phyloP scores from a whole-genome alignment of 2,329 filamentous ascomycete species.

The Escovopsis sp. region DNA sequence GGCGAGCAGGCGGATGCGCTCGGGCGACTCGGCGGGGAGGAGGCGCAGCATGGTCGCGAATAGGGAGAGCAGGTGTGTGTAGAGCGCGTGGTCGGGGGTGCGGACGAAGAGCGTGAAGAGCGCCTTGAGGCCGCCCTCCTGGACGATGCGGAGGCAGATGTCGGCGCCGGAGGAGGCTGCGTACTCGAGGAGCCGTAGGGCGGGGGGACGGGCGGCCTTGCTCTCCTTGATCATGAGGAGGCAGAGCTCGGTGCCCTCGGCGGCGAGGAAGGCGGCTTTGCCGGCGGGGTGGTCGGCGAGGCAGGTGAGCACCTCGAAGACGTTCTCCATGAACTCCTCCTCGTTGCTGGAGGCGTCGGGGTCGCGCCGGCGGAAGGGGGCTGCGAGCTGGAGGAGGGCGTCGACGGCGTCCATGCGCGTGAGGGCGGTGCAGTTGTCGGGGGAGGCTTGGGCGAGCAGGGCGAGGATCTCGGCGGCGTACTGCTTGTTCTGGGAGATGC shows the following conservation, averaged over 20 bases:
- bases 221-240: slow-evolving; percentile 86
- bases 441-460: slow-evolving; percentile 67
- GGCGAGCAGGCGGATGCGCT: slow-evolving; percentile 69
- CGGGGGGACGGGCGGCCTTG: slow-evolving; percentile 64
- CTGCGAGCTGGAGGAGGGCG: slow-evolving; percentile 63
- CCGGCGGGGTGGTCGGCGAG: slow-evolving; percentile 60
- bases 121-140: slow-evolving; percentile 70
- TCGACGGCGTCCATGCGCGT: slow-evolving; percentile 59
- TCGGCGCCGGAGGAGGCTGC: slow-evolving; percentile 35
- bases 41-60: slow-evolving; percentile 69
- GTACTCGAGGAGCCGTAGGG: slow-evolving; percentile 73
- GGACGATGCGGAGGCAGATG: slow-evolving; percentile 63
- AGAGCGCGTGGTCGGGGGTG: slow-evolving; percentile 50
- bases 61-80: slow-evolving; percentile 72
- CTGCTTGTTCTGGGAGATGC: slow-evolving; percentile 78
- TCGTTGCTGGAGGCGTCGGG: slow-evolving; percentile 75
- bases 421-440: slow-evolving; percentile 47
- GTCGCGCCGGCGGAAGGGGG: slow-evolving; percentile 72
- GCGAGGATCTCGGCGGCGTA: slow-evolving; percentile 87
- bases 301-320: slow-evolving; percentile 77
- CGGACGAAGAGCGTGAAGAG: slow-evolving; percentile 83
- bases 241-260: slow-evolving; percentile 81
- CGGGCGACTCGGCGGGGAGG: slow-evolving; percentile 60
- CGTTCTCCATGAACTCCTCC: slow-evolving; percentile 87
- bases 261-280: slow-evolving; percentile 70